Base-by-base conservation (phyloP, 2,329 filamentous ascomycete genomes). In the Botrytis deweyae region DNA sequence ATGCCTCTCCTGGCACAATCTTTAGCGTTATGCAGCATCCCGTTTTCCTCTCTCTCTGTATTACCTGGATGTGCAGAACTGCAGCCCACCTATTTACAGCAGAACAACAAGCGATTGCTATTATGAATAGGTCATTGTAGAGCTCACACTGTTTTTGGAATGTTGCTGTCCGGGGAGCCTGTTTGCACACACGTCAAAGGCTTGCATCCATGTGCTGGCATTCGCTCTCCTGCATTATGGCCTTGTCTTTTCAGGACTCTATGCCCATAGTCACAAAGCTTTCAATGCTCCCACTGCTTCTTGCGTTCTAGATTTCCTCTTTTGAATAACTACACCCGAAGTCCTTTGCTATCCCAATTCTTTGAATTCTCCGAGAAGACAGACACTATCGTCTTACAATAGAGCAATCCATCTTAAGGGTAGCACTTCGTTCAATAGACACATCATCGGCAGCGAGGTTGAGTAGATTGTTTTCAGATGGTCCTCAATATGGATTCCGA, bases 131-230 rank as follows among this genome's bases (percentile, higher is more conserved):
- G 66, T 65, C 20, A 73, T 64, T 65, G 58, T 65, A 73, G 59
- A 73, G 71, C 71, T 70, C 67, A 73, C 72, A 71, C 49, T 73
- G 36, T 58, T 49, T 70, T 73, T 55, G 44, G 33, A 44, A 77
- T 80, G 77, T 78, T 77, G 67, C 75, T 70, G 76, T 74, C 80
- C 78, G 78, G 75, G 78, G 78, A 80, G 78, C 78, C 75, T 77
- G 75, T 75, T 76, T 78, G 79, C 77, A 78, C 74, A 78, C 76
- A 74, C 73, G 73, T 76, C 76, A 75, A 74, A 66, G 74, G 76
- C 76, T 78, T 78, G 76, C 64, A 74, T 61, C 77, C 76, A 79
- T 81, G 80, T 77, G 79, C 70, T 80, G 79, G 76, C 80, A 81
- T 62, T 62, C 77, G 78, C 79, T 65, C 74, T 75, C 75, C 75